Percentiles rank a stretch among this genome's conserved stretches.
Evolutionary conservation across 2,329 filamentous ascomycete genomes (phyloP).

Genomic region (Fusarium sp.): DNA sequence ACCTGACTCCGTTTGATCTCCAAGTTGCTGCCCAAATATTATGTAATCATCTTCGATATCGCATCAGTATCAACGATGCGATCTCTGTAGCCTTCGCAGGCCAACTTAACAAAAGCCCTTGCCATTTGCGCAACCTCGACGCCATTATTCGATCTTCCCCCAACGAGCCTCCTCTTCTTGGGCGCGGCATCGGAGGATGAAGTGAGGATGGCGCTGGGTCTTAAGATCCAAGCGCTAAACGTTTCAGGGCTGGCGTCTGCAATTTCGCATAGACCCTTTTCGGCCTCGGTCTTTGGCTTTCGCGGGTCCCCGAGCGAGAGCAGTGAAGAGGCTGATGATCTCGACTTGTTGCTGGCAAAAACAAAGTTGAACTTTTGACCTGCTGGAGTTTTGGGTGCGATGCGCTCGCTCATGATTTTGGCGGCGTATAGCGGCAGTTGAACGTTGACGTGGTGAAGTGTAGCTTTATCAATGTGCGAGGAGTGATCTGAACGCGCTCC

Average conservation of each 20-base stretch:
- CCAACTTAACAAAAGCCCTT: constrained; percentile 52
- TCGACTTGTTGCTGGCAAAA: constrained; percentile 55
- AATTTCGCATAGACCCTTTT: constrained; percentile 54
- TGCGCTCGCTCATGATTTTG: constrained; percentile 57
- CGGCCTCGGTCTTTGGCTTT: constrained; percentile 54
- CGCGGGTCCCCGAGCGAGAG: constrained; percentile 53
- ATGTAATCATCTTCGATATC: constrained; percentile 44
- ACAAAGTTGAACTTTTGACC: constrained; percentile 56
- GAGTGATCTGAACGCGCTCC: constrained; percentile 59
- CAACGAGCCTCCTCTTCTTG: constrained; percentile 45
- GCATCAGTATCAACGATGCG: constrained; percentile 51
- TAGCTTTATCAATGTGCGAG: constrained; percentile 57
- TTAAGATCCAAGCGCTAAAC: constrained; percentile 53
- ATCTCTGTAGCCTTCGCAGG: constrained; percentile 51
- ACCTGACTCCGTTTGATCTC: neutral
- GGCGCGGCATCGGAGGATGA: constrained; percentile 41
- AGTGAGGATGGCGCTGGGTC: constrained; percentile 51
- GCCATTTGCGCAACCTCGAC: constrained; percentile 53
- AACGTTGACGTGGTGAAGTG: constrained; percentile 63
- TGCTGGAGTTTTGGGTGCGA: constrained; percentile 47
- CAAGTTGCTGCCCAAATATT: neutral
- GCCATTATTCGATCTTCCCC: constrained; percentile 45
- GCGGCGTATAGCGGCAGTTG: constrained; percentile 71
- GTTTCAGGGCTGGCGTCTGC: constrained; percentile 48
- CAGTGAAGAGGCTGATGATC: constrained; percentile 50